Percentiles rank a stretch among this genome's conserved stretches.
These are phyloP conservation scores for Echites panduratus DNA, from an alignment of 257 asterid genomes.

Conservation along the genomic window DNA sequence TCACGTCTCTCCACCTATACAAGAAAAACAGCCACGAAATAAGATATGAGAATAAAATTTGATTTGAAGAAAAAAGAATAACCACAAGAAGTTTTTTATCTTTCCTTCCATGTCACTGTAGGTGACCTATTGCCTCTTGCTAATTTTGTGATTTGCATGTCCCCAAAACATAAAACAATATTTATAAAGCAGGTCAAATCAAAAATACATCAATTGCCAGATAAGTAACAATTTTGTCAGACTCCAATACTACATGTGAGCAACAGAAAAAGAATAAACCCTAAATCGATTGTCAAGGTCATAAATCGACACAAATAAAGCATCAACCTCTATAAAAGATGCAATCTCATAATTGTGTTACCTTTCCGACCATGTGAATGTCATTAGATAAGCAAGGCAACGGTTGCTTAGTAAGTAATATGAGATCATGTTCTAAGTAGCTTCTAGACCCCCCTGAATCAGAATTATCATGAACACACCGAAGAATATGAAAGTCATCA, in stretches of 20 bases:
- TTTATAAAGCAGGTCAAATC: background rate
- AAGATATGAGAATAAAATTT: conserved; percentile 2
- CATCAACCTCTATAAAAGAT: background rate
- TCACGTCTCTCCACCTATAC: conserved; percentile 87
- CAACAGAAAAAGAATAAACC: background rate
- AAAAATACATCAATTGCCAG: background rate
- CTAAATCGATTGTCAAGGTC: background rate
- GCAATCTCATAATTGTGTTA: conserved; percentile 6
- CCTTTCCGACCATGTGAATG: conserved; percentile 90
- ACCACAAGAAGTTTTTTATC: background rate
- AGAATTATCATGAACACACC: conserved; percentile 71
- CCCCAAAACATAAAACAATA: background rate
- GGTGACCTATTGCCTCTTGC: background rate
- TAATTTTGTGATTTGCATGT: background rate
- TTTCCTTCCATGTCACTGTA: background rate
- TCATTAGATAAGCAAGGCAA: conserved; percentile 45
- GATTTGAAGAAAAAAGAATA: conserved; percentile 9
- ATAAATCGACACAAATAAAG: background rate
- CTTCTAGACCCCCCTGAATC: conserved; percentile 47
- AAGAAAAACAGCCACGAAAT: conserved; percentile 25
- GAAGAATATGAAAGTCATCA: conserved; percentile 88
- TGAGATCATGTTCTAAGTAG: conserved; percentile 77
- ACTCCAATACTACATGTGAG: background rate
- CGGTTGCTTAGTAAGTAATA: conserved; percentile 77
- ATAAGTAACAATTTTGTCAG: background rate